Percentiles rank a stretch among this genome's conserved stretches.
phyloP scores from a whole-genome alignment of 768 basidiomycete species.

The Leccinum fibrillosum region DNA sequence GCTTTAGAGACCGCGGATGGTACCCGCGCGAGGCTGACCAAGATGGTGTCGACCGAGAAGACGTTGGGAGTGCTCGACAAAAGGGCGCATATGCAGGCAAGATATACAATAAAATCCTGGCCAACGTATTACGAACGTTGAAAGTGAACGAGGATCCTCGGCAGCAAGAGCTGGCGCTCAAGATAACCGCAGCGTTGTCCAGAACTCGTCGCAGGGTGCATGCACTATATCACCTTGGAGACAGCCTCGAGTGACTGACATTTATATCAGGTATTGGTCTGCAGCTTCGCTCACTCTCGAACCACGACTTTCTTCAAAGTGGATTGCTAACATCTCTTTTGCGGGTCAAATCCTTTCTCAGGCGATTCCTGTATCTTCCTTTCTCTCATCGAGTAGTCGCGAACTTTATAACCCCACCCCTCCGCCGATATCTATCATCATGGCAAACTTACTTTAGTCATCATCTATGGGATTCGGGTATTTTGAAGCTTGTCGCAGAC shows the following conservation, averaged over 20 bases:
- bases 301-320: conserved; percentile 82
- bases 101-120: conserved; percentile 80
- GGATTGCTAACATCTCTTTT: conserved; percentile 88
- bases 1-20: conserved; percentile 89
- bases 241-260: conserved; percentile 10
- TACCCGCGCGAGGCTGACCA: conserved; percentile 66
- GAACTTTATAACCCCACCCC: conserved; percentile 65
- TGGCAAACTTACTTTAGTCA: conserved; percentile 66
- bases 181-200: conserved; percentile 78
- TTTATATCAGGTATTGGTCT: conserved; percentile 63
- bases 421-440: conserved; percentile 64
- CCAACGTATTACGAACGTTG: conserved; percentile 66
- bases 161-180: conserved; percentile 80
- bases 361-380: conserved; percentile 62
- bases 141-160: conserved; percentile 87
- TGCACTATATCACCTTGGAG: conserved; percentile 11
- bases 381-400: conserved; percentile 46
- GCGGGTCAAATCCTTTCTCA: conserved; percentile 76
- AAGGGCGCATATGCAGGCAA: conserved; percentile 36
- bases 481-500: conserved; percentile 11
- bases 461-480: conserved; percentile 39
- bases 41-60: conserved; percentile 38
- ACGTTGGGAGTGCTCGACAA: conserved; percentile 29
- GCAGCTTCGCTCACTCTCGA: conserved; percentile 70
- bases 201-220: conserved; percentile 77